Evolutionary conservation across 2,329 filamentous ascomycete genomes (phyloP).

Genomic region (Paraphaeosphaeria sporulosa): DNA sequence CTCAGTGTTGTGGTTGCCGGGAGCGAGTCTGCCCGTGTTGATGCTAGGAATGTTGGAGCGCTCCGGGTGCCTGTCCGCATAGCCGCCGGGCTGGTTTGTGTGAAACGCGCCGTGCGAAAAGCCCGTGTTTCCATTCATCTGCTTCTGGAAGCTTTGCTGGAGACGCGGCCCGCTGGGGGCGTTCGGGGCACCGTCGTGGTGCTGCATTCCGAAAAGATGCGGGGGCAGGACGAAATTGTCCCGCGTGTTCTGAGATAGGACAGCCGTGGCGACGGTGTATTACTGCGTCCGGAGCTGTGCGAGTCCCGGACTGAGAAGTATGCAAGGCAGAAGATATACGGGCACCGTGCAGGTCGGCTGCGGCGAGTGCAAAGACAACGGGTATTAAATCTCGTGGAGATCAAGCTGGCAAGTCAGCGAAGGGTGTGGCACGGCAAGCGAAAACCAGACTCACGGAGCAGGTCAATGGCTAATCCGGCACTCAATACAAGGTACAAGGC

Average conservation of each 20-base stretch:
- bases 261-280: slow-evolving; percentile 77
- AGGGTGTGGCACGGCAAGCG: neutral
- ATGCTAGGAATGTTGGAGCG: slow-evolving; percentile 88
- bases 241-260: slow-evolving; percentile 78
- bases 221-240: slow-evolving; percentile 84
- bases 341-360: slow-evolving; percentile 35
- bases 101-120: slow-evolving; percentile 93
- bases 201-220: slow-evolving; percentile 92
- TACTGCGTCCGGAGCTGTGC: slow-evolving; percentile 62
- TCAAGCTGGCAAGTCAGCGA: slow-evolving; percentile 29
- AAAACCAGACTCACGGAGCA: slow-evolving; percentile 34
- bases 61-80: slow-evolving; percentile 85
- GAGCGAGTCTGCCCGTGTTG: slow-evolving; percentile 77
- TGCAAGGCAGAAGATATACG: slow-evolving; percentile 45
- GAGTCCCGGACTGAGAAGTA: slow-evolving; percentile 51
- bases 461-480: slow-evolving; percentile 37
- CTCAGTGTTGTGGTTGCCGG: slow-evolving; percentile 69
- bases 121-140: slow-evolving; percentile 76
- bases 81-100: slow-evolving; percentile 81
- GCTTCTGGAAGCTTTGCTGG: slow-evolving; percentile 76
- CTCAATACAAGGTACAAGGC: slow-evolving; percentile 34
- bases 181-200: slow-evolving; percentile 72
- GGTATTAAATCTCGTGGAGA: slow-evolving; percentile 43
- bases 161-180: slow-evolving; percentile 64
- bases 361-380: slow-evolving; percentile 34